Evolutionary conservation across 495 filamentous ascomycete genomes (phyloP).

Genomic region (Penicillium argentinense): DNA sequence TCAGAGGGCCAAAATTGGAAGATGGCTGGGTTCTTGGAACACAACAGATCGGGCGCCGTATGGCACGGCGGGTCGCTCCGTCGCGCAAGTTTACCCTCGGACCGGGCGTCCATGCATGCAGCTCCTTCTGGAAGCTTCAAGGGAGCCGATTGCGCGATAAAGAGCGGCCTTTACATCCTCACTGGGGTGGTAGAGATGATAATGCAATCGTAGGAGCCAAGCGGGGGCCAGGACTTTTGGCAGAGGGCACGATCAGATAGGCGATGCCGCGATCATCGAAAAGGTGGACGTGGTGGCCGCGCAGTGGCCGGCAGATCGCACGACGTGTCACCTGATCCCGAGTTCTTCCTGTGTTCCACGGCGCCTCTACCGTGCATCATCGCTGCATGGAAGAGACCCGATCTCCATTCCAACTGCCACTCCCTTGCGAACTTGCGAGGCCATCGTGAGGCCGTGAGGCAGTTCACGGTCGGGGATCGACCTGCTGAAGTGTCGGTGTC

Average conservation of each 20-base stretch:
- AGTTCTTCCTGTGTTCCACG: slow-evolving; percentile 11
- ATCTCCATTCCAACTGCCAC: slow-evolving; percentile 19
- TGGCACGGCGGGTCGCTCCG: slow-evolving; percentile 12
- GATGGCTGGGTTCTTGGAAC: slow-evolving; percentile 6
- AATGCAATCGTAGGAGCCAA: no score
- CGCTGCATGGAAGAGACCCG: slow-evolving; percentile 5
- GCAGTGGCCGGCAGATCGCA: slow-evolving; percentile 13
- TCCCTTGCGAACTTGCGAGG: slow-evolving; percentile 16
- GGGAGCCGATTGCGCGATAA: no score
- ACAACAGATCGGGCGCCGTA: slow-evolving; percentile 10
- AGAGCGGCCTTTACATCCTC: no score
- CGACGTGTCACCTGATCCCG: slow-evolving; percentile 19
- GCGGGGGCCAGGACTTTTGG: no score
- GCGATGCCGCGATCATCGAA: no score
- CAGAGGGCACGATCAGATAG: no score
- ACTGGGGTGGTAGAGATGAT: no score
- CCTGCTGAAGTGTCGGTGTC: slow-evolving; percentile 31
- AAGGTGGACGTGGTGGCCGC: slow-evolving; percentile 11
- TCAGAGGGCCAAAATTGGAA: slow-evolving; percentile 10
- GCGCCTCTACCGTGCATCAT: slow-evolving; percentile 9
- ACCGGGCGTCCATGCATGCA: slow-evolving; percentile 21
- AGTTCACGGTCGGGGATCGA: slow-evolving; percentile 9
- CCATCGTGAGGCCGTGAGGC: slow-evolving; percentile 3
- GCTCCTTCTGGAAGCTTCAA: slow-evolving; percentile 16
- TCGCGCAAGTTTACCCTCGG: slow-evolving; percentile 5